Percentiles rank a stretch among this genome's conserved stretches.
Evolutionary conservation across 495 filamentous ascomycete genomes (phyloP).

Genomic region (Daldinia bambusicola): DNA sequence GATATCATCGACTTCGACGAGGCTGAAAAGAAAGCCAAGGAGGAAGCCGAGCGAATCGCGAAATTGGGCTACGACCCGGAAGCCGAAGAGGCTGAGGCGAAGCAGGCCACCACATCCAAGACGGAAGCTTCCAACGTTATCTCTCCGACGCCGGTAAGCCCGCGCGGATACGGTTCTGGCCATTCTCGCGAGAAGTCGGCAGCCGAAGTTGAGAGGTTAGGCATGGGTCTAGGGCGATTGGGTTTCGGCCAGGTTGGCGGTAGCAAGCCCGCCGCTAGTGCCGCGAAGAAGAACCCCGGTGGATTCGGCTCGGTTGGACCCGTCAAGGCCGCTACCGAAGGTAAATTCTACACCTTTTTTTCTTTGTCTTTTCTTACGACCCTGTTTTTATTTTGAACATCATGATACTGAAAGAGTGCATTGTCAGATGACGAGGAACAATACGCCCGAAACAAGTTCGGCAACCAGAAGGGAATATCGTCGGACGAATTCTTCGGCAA

Average conservation of each 20-base stretch:
- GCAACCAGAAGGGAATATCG: conserved; percentile 92
- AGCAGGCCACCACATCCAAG: conserved; percentile 58
- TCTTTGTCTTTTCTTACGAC: background rate
- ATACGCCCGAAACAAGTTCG: conserved; percentile 86
- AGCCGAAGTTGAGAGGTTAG: conserved; percentile 85
- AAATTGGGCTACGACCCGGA: conserved; percentile 98
- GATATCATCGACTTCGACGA: conserved; percentile 95
- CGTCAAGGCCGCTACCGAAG: conserved; percentile 72
- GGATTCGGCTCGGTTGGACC: conserved; percentile 87
- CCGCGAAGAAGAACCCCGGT: conserved; percentile 76
- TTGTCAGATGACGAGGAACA: conserved; percentile 73
- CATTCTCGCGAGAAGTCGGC: conserved; percentile 67
- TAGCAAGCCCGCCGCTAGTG: conserved; percentile 65
- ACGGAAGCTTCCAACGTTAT: conserved; percentile 67
- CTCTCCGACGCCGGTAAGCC: conserved; percentile 79
- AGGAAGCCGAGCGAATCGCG: conserved; percentile 95
- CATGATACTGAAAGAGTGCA: conserved; percentile 32
- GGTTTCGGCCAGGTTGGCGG: conserved; percentile 90
- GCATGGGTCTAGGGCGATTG: conserved; percentile 87
- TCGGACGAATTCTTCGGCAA: conserved; percentile 98
- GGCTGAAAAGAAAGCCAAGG: conserved; percentile 94
- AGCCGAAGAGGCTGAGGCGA: conserved; percentile 75
- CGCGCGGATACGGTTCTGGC: conserved; percentile 70
- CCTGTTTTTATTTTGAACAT: background rate
- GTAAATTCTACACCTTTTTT: conserved; percentile 57